These are phyloP conservation scores for Phytophthora ramorum DNA, from an alignment of 352 stramenopile species.

Conservation along the genomic window DNA sequence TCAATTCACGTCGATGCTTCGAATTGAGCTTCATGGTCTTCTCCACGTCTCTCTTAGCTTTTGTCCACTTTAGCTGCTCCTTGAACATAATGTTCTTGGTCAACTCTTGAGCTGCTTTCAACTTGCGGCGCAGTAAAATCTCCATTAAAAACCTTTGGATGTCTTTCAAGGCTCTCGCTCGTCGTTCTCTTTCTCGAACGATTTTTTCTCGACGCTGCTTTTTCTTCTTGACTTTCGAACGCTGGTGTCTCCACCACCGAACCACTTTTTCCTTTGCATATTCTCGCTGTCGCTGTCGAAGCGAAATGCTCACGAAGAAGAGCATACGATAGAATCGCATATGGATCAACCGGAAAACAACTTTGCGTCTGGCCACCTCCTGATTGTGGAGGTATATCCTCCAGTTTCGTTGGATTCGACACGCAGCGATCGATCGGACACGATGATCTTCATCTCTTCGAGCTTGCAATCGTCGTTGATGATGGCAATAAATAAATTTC, in stretches of 20 bases:
- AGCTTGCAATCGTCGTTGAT: slow-evolving; percentile 15
- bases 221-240: slow-evolving; percentile 16
- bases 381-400: slow-evolving; percentile 10
- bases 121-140: slow-evolving; percentile 40
- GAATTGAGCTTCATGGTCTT: slow-evolving; percentile 45
- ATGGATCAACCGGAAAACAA: slow-evolving; percentile 46
- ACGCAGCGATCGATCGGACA: slow-evolving; percentile 14
- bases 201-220: slow-evolving; percentile 20
- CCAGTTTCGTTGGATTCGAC: slow-evolving; percentile 43
- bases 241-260: slow-evolving; percentile 50
- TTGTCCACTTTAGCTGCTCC: slow-evolving; percentile 50
- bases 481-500: slow-evolving; percentile 31
- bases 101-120: slow-evolving; percentile 41
- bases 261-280: slow-evolving; percentile 45
- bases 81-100: slow-evolving; percentile 53
- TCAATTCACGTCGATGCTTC: slow-evolving; percentile 41
- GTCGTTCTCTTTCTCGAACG: slow-evolving; percentile 25
- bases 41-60: slow-evolving; percentile 53
- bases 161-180: slow-evolving; percentile 31
- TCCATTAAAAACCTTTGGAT: slow-evolving; percentile 59
- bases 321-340: slow-evolving; percentile 50
- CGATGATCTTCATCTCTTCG: slow-evolving; percentile 12
- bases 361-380: slow-evolving; percentile 4
- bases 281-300: slow-evolving; percentile 28
- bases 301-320: slow-evolving; percentile 48